Base-by-base conservation (phyloP, 2,329 filamentous ascomycete species). In the Paraconiothyrium sp. region DNA sequence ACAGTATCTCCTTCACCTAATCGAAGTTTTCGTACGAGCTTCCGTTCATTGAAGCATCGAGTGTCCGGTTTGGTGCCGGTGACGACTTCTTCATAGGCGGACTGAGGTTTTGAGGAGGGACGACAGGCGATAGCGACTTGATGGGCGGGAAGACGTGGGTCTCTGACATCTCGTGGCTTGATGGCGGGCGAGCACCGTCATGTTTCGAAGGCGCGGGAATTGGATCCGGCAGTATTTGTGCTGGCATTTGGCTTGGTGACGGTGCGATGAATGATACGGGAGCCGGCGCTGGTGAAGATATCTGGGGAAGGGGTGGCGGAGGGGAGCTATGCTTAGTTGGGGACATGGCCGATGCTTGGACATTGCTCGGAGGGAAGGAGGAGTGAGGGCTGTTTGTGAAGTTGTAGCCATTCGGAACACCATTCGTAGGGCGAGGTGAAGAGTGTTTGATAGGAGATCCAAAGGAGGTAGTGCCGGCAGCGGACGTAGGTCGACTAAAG, bases 51-150 rank as follows among this genome's bases (percentile, higher is more conserved):
- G 60, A 27, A n/a, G 55, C 51, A 37, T 64, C 60, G 14, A 54
- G 51, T 13, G 58, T 58, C 35, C 69, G 60, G 10, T 74, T 72
- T 1, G 72, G 74, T 27, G 66, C 68, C 4, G 70, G 71, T 47
- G 67, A 70, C 37, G 63, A 58, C 61, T 82, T 80, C 79, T 91
- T 89, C 66, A 87, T 81, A 1, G 88, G 89, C 27, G 89, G 88
- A 16, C 85, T 87, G 54, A 88, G 73, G 60, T 88, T 87, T 65
- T 86, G 84, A 59, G 84, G 81, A 14, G 82, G 83, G 2, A 85
- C 84, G 46, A 84, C 86, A 0, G 89, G 89, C 10, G 86, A 85
- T 51, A 91, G 73, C 1, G 85, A 81, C 44, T 86, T 83, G 2
- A 84, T 76, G 0, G 88, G 88, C 5, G 88, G 88, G 2, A 90